Evolutionary conservation across 2,329 filamentous ascomycete genomes (phyloP).

Genomic region (Aspergillus texensis): DNA sequence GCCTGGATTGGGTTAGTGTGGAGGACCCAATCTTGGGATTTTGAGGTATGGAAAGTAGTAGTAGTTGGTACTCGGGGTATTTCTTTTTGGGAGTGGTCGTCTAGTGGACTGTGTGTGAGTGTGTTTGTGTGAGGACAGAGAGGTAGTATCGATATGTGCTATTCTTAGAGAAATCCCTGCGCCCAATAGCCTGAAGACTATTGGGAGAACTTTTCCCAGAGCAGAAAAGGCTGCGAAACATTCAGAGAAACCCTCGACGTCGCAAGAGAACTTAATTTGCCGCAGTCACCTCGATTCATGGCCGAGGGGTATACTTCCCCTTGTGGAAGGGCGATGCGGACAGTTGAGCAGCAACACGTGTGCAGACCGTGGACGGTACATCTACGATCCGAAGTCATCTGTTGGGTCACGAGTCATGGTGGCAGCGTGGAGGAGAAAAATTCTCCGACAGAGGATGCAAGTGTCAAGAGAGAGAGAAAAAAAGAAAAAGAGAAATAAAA

Average conservation of each 20-base stretch:
- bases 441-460: background rate
- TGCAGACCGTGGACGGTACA: background rate
- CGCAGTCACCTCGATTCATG: background rate
- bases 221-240: background rate
- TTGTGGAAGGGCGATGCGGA: background rate
- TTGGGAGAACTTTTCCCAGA: background rate
- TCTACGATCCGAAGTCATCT: constrained; percentile 8
- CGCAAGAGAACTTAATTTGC: background rate
- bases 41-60: background rate
- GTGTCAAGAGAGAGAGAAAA: background rate
- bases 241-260: background rate
- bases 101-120: background rate
- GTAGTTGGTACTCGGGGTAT: background rate
- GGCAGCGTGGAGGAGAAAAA: constrained; percentile 1
- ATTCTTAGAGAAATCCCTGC: background rate
- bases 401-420: constrained; percentile 9
- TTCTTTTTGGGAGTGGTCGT: background rate
- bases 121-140: background rate
- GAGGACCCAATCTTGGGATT: background rate
- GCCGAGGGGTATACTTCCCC: background rate
- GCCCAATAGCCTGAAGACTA: background rate
- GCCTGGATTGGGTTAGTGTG: constrained; percentile 1
- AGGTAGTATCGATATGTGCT: background rate
- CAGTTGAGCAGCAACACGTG: background rate
- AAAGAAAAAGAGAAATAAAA: background rate